These are phyloP conservation scores for Colletotrichum tofieldiae DNA, from an alignment of 2,329 filamentous ascomycete genomes.

Conservation along the genomic window DNA sequence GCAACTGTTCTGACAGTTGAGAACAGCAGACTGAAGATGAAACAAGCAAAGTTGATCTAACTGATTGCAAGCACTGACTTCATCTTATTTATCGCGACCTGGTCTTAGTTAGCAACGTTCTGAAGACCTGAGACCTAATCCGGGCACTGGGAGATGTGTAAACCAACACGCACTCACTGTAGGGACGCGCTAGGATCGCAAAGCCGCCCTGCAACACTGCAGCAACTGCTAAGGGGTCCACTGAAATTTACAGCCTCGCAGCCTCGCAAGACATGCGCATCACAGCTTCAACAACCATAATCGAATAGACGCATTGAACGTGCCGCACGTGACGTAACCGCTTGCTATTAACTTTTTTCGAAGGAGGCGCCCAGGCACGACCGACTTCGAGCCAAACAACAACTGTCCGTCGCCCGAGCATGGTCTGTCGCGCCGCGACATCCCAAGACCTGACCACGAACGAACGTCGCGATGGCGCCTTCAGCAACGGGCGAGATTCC, in stretches of 20 bases:
- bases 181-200: conserved; percentile 9
- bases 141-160: background rate
- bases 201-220: background rate
- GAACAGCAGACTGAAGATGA: background rate
- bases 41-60: background rate
- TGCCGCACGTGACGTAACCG: conserved; percentile 23
- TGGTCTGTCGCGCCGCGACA: conserved; percentile 43
- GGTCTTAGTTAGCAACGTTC: background rate
- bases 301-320: conserved; percentile 36
- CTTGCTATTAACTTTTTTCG: background rate
- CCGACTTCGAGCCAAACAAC: background rate
- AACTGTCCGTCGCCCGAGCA: conserved; percentile 20
- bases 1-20: background rate
- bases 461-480: conserved; percentile 62
- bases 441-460: conserved; percentile 46
- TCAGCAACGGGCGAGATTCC: conserved; percentile 65
- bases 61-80: background rate
- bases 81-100: background rate
- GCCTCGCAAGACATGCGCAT: conserved; percentile 49
- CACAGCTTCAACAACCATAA: conserved; percentile 26
- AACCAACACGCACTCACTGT: background rate
- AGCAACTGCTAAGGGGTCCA: conserved; percentile 23
- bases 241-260: conserved; percentile 49
- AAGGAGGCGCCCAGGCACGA: background rate
- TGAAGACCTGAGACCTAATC: background rate